phyloP scores from a whole-genome alignment of 345 rosid genomes.

The Streptanthus diversifolius region DNA sequence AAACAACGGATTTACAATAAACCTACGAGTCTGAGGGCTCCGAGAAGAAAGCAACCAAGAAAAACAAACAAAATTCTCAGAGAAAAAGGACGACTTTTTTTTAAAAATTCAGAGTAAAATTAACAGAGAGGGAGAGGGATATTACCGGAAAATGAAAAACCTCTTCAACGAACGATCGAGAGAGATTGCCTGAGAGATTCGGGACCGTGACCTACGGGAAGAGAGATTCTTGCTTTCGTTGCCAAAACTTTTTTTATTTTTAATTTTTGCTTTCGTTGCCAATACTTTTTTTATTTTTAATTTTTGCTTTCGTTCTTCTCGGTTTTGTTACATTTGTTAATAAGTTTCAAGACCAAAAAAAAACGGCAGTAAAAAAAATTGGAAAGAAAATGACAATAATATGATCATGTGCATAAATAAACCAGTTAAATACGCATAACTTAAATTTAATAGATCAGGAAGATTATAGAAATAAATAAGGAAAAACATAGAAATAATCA shows the following conservation, averaged over 20 bases:
- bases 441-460: too few relatives aligned
- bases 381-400: too few relatives aligned
- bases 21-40: neutral
- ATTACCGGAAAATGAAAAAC: neutral
- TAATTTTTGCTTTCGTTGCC: neutral
- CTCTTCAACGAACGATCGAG: neutral
- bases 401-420: too few relatives aligned
- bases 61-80: neutral
- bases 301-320: neutral
- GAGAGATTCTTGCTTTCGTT: conserved; percentile 32
- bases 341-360: too few relatives aligned
- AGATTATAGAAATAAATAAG: too few relatives aligned
- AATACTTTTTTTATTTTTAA: neutral
- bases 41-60: neutral
- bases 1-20: neutral
- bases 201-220: conserved; percentile 13
- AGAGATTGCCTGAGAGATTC: conserved; percentile 28
- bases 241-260: neutral
- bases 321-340: neutral
- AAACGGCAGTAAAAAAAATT: neutral
- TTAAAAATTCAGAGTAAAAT: neutral
- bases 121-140: neutral
- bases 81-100: neutral
- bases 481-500: too few relatives aligned
- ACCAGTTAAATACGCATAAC: too few relatives aligned